Evolutionary conservation across 2,329 filamentous ascomycete species (phyloP), one percentile per base, ranked within the genome.

Genomic region (Hypoxylon sp.): DNA sequence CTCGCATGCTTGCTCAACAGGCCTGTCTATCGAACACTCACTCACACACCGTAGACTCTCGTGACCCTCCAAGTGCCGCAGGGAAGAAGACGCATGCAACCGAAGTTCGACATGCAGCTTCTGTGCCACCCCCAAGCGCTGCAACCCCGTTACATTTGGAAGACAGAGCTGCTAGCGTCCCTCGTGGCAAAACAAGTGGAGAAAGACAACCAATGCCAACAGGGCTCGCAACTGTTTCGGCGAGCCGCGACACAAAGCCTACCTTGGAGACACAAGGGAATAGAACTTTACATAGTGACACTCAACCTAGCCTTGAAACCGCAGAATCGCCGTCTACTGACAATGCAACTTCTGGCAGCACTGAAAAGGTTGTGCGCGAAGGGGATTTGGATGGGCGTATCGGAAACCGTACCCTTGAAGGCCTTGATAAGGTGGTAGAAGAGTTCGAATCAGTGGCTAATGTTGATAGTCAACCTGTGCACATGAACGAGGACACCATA

Each of bases 1-100:
- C 47, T 12, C 45, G 12, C 29, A 23, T 11, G 11, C 56, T 57
- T 48, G 21, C 52, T 8, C n/a, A 2, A 11, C 27, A 44, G 15
- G 52, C 37, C 29, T 48, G 25, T 21, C 26, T 15, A 31, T 20
- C 32, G 25, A 17, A 12, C 32, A 8, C 23, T 13, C 25, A 30
- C 38, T 15, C 16, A 46, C 21, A 12, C 7, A 16, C 16, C 15
- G 23, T 37, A 6, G 41, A 38, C 4, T 4, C 17, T 13, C 37
- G 11, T 19, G 30, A 2, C 7, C 20, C 12, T 8, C 12, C 26
- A 12, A 26, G 25, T 2, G 15, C 16, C 8, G 21, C 21, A 7
- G n/a, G n/a, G n/a, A n/a, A n/a, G n/a, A n/a, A n/a, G n/a, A n/a
- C n/a, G n/a, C n/a, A 13, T 6, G 29, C 17, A 6, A 3, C 30